A percentile compares a stretch with the other conserved stretches of the same genome.
Evolutionary conservation across 2,329 filamentous ascomycete species (phyloP).

Genomic region (Pochonia chlamydosporia): DNA sequence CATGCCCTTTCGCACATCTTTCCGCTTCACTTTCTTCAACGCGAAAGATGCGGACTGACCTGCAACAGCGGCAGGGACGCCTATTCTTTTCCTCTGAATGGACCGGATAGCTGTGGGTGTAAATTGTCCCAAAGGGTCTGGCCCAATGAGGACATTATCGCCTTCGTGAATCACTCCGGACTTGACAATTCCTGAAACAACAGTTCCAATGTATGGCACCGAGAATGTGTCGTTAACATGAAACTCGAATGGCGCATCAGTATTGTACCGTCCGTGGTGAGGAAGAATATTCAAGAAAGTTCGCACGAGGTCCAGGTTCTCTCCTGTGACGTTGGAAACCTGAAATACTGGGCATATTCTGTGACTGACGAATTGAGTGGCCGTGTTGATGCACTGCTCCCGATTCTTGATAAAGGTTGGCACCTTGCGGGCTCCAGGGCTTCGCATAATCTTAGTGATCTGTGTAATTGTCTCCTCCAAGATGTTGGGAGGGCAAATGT

Average conservation of each 20-base stretch:
- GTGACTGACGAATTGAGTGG: slow-evolving; percentile 90
- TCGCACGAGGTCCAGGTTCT: slow-evolving; percentile 83
- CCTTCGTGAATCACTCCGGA: slow-evolving; percentile 81
- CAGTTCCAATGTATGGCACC: slow-evolving; percentile 92
- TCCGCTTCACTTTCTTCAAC: slow-evolving; percentile 77
- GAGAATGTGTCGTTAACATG: slow-evolving; percentile 97
- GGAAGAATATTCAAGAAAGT: slow-evolving; percentile 93
- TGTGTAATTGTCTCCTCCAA: slow-evolving; percentile 89
- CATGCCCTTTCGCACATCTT: slow-evolving; percentile 97
- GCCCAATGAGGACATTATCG: slow-evolving; percentile 84
- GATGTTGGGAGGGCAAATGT: slow-evolving; percentile 95
- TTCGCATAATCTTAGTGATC: slow-evolving; percentile 88
- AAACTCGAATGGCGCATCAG: slow-evolving; percentile 85
- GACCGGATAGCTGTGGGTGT: slow-evolving; percentile 79
- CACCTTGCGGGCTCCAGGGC: slow-evolving; percentile 88
- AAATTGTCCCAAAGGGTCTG: slow-evolving; percentile 87
- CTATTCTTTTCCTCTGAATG: slow-evolving; percentile 90
- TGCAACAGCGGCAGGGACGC: slow-evolving; percentile 79
- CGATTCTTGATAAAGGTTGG: slow-evolving; percentile 90
- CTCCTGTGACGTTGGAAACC: slow-evolving; percentile 93
- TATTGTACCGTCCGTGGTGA: slow-evolving; percentile 88
- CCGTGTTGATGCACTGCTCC: slow-evolving; percentile 90
- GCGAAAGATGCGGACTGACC: slow-evolving; percentile 93
- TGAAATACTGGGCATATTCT: slow-evolving; percentile 97
- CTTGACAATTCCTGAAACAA: slow-evolving; percentile 91